Percentiles rank a stretch among this genome's conserved stretches.
Conservation (phyloP, 1,139 yeast species). For the Arxiozyma bovina region DNA sequence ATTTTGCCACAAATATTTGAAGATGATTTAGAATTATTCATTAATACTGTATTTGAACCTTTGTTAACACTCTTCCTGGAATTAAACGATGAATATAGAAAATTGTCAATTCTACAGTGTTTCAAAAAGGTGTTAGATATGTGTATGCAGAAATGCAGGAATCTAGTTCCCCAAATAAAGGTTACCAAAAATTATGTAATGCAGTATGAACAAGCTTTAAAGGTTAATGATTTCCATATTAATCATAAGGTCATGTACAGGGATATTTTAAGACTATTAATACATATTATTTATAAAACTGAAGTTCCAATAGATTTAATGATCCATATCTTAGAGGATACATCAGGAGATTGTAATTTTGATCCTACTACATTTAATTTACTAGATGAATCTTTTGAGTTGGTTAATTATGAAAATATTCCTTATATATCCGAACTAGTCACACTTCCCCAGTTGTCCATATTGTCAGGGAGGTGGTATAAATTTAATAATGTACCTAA, state of each 20-base stretch:
- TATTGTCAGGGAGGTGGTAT: conserved; percentile 12
- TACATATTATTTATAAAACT: neutral
- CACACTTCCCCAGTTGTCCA: conserved; percentile 1
- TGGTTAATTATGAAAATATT: neutral
- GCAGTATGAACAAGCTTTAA: neutral
- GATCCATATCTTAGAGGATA: neutral
- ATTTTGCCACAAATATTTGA: conserved; percentile 11
- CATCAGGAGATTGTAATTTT: neutral
- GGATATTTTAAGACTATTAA: neutral
- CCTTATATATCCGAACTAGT: neutral
- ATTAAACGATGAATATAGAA: neutral
- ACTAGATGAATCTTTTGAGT: neutral
- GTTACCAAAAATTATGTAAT: neutral
- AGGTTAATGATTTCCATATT: neutral
- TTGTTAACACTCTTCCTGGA: neutral
- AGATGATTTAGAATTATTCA: conserved; percentile 4
- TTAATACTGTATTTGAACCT: neutral
- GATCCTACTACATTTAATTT: neutral
- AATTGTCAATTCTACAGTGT: neutral
- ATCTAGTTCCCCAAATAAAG: neutral
- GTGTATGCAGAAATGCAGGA: too few species aligned
- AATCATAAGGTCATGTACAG: neutral
- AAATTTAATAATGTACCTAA: conserved; percentile 7
- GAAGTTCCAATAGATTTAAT: neutral
- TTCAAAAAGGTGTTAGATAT: neutral